A percentile compares a stretch with the other conserved stretches of the same genome.
phyloP scores from a whole-genome alignment of 108 stramenopile genomes.

The Pseudonitzschia delicatissima region DNA sequence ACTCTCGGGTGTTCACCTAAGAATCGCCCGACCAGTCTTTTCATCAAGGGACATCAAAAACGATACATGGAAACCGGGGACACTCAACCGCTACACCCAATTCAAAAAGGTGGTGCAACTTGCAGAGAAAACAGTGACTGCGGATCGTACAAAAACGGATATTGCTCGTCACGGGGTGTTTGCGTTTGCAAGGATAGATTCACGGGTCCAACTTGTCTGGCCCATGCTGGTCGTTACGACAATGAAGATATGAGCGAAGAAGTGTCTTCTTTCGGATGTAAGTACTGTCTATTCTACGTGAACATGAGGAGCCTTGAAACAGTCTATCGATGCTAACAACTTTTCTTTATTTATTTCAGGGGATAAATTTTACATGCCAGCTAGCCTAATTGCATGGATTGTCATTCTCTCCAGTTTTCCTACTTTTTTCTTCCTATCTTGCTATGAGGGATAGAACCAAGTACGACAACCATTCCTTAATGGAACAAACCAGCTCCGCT shows the following conservation, averaged over 20 bases:
- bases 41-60: slow-evolving; percentile 80
- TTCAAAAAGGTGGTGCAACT: slow-evolving; percentile 58
- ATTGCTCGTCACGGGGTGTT: slow-evolving; percentile 35
- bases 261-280: slow-evolving; percentile 26
- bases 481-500: slow-evolving; percentile 17
- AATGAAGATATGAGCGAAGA: slow-evolving; percentile 18
- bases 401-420: slow-evolving; percentile 14
- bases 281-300: slow-evolving; percentile 6
- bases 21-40: slow-evolving; percentile 71
- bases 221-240: slow-evolving; percentile 68
- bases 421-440: slow-evolving; percentile 11
- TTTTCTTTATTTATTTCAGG: not conserved
- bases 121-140: slow-evolving; percentile 54
- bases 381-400: slow-evolving; percentile 20
- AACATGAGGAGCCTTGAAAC: not conserved
- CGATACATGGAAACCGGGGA: slow-evolving; percentile 78
- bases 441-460: slow-evolving; percentile 11
- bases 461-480: not conserved
- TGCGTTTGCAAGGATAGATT: slow-evolving; percentile 58
- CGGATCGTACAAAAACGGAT: slow-evolving; percentile 46
- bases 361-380: slow-evolving; percentile 22
- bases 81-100: slow-evolving; percentile 51
- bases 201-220: slow-evolving; percentile 71
- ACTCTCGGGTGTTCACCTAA: slow-evolving; percentile 80
- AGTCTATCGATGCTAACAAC: not conserved